These are phyloP conservation scores for Athelia psychrophila DNA, from an alignment of 1,284 basidiomycete species.

Conservation along the genomic window DNA sequence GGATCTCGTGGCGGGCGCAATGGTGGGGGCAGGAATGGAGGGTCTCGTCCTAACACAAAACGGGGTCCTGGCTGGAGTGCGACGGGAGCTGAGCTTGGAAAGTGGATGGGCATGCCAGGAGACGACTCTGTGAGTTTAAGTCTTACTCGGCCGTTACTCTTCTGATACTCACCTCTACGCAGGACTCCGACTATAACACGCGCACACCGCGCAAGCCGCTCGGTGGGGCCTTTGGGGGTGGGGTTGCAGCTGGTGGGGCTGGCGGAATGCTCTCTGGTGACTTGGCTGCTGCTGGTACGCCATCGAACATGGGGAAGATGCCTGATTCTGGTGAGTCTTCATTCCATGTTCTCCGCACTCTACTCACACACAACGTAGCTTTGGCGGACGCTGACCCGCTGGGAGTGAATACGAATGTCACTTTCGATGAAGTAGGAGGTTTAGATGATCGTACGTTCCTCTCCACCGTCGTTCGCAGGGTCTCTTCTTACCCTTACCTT, in stretches of 20 bases:
- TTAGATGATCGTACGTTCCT: conserved; percentile 82
- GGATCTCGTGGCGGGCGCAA: conserved; percentile 19
- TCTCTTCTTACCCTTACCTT: conserved; percentile 5
- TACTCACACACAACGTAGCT: conserved; percentile 36
- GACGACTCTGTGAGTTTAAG: conserved; percentile 62
- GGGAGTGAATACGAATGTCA: conserved; percentile 91
- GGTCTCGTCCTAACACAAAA: conserved; percentile 10
- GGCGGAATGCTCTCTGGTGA: conserved; percentile 58
- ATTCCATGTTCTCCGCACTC: conserved; percentile 9
- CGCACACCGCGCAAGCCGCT: conserved; percentile 66
- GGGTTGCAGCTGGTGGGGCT: conserved; percentile 46
- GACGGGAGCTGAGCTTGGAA: conserved; percentile 67
- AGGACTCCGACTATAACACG: conserved; percentile 72
- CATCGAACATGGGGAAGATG: conserved; percentile 81
- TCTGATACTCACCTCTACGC: background rate
- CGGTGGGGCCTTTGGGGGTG: conserved; percentile 48
- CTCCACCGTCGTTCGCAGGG: background rate
- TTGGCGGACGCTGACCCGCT: conserved; percentile 97
- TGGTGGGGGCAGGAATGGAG: conserved; percentile 28
- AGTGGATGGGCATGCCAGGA: conserved; percentile 68
- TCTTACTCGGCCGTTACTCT: background rate
- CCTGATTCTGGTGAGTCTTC: conserved; percentile 60
- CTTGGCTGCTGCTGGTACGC: conserved; percentile 65
- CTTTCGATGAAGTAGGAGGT: conserved; percentile 97
- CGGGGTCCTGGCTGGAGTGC: conserved; percentile 73